Percentiles rank a stretch among this genome's conserved stretches.
Conservation (phyloP, 306 rosid species). For the Quercus parvula region DNA sequence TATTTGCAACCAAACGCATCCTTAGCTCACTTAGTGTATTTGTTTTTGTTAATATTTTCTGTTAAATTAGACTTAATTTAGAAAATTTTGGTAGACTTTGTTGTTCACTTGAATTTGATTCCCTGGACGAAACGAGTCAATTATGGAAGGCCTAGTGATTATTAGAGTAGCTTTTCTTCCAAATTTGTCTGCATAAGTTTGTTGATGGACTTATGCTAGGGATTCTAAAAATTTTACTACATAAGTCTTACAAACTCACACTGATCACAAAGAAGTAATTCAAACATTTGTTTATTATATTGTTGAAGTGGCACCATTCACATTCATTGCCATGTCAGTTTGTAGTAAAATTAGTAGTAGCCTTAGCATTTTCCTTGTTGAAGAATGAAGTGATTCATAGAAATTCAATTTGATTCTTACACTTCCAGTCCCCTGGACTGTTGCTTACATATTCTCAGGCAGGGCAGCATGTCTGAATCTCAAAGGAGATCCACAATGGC, state of each 20-base stretch:
- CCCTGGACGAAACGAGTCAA: slow-evolving; percentile 5
- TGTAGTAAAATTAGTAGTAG: too few relatives aligned
- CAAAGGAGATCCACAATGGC: slow-evolving; percentile 45
- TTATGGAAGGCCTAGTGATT: neutral
- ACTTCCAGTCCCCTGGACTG: slow-evolving; percentile 9
- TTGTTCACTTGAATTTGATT: slow-evolving; percentile 4
- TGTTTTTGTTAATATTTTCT: neutral
- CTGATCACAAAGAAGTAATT: too few relatives aligned
- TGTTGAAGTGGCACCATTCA: too few relatives aligned
- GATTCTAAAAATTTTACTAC: too few relatives aligned
- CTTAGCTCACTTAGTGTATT: slow-evolving; percentile 10
- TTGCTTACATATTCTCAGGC: slow-evolving; percentile 15
- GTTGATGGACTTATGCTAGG: too few relatives aligned
- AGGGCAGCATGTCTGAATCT: slow-evolving; percentile 56
- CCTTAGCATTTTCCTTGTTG: neutral
- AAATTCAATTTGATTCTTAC: neutral
- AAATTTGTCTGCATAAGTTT: neutral
- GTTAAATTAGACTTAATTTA: slow-evolving; percentile 11
- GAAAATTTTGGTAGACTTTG: neutral
- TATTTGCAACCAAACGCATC: slow-evolving; percentile 30
- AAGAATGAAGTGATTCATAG: slow-evolving; percentile 10
- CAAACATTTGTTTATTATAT: too few relatives aligned
- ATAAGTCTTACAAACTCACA: too few relatives aligned
- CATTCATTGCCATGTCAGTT: too few relatives aligned
- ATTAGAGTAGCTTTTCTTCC: neutral